Evolutionary conservation across 331 rosid genomes (phyloP).

Genomic region (Stylosanthes scabra): DNA sequence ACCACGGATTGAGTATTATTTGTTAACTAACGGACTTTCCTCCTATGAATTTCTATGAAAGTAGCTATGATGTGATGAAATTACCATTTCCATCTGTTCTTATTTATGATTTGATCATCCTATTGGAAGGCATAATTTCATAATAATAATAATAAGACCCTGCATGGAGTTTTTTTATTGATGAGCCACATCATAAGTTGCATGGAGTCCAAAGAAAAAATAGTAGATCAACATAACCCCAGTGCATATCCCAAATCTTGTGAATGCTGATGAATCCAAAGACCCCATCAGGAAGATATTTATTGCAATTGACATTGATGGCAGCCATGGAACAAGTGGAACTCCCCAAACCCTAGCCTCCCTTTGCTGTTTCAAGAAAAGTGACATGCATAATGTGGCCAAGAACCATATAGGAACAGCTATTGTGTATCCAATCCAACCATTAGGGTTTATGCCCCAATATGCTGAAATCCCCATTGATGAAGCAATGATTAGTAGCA

Average conservation of each 20-base stretch:
- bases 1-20: too few relatives aligned
- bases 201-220: conserved; percentile 74
- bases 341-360: conserved; percentile 76
- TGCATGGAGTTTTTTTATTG: conserved; percentile 37
- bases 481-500: conserved; percentile 66
- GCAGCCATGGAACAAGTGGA: conserved; percentile 87
- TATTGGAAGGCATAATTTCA: too few relatives aligned
- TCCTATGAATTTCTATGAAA: too few relatives aligned
- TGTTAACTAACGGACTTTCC: too few relatives aligned
- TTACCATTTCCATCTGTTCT: too few relatives aligned
- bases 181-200: conserved; percentile 79
- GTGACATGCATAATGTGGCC: conserved; percentile 59
- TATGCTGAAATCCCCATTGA: conserved; percentile 69
- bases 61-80: too few relatives aligned
- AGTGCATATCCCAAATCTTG: conserved; percentile 72
- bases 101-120: too few relatives aligned
- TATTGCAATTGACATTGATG: conserved; percentile 73
- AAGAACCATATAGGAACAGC: conserved; percentile 70
- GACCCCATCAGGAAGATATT: conserved; percentile 83
- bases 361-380: conserved; percentile 63
- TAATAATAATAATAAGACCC: too few relatives aligned
- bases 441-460: conserved; percentile 63
- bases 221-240: conserved; percentile 63
- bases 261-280: conserved; percentile 51
- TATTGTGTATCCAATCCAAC: conserved; percentile 65